Evolutionary conservation across 495 filamentous ascomycete species (phyloP), one percentile per base, ranked within the genome.

Genomic region (Cladorrhinum samala): DNA sequence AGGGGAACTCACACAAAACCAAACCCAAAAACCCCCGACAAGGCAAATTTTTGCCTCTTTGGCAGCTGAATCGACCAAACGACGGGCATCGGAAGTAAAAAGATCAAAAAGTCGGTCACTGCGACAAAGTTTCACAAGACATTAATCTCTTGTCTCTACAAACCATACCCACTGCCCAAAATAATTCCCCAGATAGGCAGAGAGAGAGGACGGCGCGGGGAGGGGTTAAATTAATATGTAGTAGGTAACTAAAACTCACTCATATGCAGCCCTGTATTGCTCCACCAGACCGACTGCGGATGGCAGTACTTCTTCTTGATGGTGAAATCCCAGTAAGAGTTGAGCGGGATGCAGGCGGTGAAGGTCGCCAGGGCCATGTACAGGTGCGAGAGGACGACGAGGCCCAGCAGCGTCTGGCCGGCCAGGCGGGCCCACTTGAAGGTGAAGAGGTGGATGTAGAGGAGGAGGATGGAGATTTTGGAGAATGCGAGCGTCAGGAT

Each of bases 361-460:
- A 70, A 60, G 16, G 60, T 64, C 21, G 54, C 58, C 14, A 60
- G 27, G 24, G 60, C 30, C 60, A 63, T 67, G 37, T 57, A 65
- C 16, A 61, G 2, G 49, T 62, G 46, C 48, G 54, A 47, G 5
- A 58, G 6, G 36, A 64, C 46, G 24, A 68, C 62, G 21, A 63
- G 36, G 17, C 37, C 58, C 11, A 70, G 20, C n/a, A 67, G 33
- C 38, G 62, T 55, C 45, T 69, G 62, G 21, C 64, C 63, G 23
- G 55, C 64, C 21, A 53, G 40, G 8, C 63, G 66, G 3, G 64
- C 58, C 57, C 64, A 70, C 25, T 59, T 59, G 56, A 67, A 68
- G 48, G 59, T 59, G 48, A 75, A 72, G 25, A 73, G 57, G 44
- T 68, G 63, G 23, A 68, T 64, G 58, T 75, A 75, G 33, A 75